phyloP scores from a whole-genome alignment of 2,329 filamentous ascomycete genomes.

The Trichoderma sp. region DNA sequence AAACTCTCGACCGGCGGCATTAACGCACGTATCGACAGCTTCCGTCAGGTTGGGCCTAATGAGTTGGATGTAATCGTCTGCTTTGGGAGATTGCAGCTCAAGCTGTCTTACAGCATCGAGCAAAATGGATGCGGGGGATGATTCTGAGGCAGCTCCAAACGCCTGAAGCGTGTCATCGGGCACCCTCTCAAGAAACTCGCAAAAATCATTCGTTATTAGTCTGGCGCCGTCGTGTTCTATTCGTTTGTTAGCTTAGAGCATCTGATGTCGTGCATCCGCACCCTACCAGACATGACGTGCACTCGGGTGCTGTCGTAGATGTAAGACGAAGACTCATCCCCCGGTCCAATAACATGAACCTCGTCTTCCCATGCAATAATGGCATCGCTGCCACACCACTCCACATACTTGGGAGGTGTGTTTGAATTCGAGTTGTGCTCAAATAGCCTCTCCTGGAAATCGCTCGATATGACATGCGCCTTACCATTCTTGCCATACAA shows the following conservation, averaged over 20 bases:
- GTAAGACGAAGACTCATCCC: conserved; percentile 71
- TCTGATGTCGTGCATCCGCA: neutral
- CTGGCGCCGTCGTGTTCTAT: conserved; percentile 78
- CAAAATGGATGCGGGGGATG: conserved; percentile 86
- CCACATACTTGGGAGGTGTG: conserved; percentile 80
- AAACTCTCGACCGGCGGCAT: conserved; percentile 90
- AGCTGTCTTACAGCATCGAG: conserved; percentile 89
- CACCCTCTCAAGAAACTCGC: conserved; percentile 95
- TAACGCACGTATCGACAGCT: conserved; percentile 90
- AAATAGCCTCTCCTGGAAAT: conserved; percentile 88
- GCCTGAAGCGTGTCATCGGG: conserved; percentile 83
- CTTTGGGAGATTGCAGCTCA: conserved; percentile 91
- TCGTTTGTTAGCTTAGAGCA: conserved; percentile 18
- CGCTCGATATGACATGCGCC: conserved; percentile 89
- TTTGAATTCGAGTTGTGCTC: conserved; percentile 88
- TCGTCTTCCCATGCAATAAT: conserved; percentile 98
- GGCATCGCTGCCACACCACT: conserved; percentile 96
- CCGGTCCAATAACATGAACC: conserved; percentile 86
- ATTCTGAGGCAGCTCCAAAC: conserved; percentile 83
- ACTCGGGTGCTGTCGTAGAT: conserved; percentile 89
- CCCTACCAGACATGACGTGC: conserved; percentile 77
- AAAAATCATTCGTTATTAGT: conserved; percentile 87
- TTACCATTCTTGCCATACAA: conserved; percentile 83
- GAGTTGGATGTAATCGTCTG: conserved; percentile 94
- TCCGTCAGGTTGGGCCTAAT: conserved; percentile 86